phyloP scores from a whole-genome alignment of 2,329 filamentous ascomycete species.

The Penicillium janthinellum region DNA sequence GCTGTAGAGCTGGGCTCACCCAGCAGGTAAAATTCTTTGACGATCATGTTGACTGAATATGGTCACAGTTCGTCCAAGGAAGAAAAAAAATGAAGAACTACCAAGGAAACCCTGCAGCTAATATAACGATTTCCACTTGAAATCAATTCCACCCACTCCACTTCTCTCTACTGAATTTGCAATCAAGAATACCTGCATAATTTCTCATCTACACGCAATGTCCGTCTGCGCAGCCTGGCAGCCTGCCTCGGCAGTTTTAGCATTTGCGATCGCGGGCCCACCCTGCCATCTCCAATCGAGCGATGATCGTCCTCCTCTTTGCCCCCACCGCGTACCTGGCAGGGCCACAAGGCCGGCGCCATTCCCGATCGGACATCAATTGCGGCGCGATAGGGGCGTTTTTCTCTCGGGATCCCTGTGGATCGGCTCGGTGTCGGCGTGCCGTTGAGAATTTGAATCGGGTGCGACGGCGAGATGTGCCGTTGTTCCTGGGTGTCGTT shows the following conservation, averaged over 20 bases:
- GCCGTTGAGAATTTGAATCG: not conserved
- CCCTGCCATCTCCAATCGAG: not conserved
- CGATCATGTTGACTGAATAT: constrained; percentile 15
- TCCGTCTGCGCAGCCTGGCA: not conserved
- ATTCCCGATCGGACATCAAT: not conserved
- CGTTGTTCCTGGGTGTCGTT: not conserved
- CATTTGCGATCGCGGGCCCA: constrained; percentile 7
- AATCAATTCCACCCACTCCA: not conserved
- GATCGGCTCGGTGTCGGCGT: constrained; percentile 12
- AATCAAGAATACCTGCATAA: not conserved
- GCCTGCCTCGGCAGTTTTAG: constrained; percentile 18
- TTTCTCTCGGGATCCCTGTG: constrained; percentile 10
- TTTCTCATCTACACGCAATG: not conserved
- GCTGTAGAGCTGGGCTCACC: constrained; percentile 26
- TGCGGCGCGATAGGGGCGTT: not conserved
- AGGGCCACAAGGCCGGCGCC: not conserved
- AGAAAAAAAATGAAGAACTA: not conserved
- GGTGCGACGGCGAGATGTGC: not conserved
- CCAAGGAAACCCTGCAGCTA: not conserved
- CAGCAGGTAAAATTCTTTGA: constrained; percentile 24
- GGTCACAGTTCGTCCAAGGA: not conserved
- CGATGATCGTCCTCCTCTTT: constrained; percentile 9
- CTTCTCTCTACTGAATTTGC: not conserved
- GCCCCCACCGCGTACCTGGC: not conserved
- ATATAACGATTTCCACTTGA: not conserved